These are phyloP conservation scores for Kluyveromyces wickerhamii DNA, from an alignment of 805 yeast species.

Conservation along the genomic window DNA sequence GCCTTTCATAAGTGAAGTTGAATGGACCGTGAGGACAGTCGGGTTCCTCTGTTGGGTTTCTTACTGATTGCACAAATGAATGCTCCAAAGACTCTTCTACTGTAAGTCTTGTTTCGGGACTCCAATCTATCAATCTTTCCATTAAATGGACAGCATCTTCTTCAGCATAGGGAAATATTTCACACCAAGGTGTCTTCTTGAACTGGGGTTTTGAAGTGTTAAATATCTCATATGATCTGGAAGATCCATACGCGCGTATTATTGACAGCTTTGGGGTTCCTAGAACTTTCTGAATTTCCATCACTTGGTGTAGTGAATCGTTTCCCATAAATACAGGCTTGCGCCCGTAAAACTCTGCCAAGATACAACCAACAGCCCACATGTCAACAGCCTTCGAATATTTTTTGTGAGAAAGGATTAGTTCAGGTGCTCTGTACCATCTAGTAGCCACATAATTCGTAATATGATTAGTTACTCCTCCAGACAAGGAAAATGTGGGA, in stretches of 20 bases:
- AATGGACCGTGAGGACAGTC: conserved; percentile 39
- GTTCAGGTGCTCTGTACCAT: conserved; percentile 94
- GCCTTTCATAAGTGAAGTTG: conserved; percentile 60
- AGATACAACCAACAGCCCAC: conserved; percentile 92
- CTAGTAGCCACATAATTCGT: conserved; percentile 89
- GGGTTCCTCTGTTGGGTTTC: conserved; percentile 52
- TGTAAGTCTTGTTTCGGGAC: conserved; percentile 42
- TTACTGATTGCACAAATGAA: conserved; percentile 43
- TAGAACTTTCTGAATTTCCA: conserved; percentile 55
- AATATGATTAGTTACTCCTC: conserved; percentile 38
- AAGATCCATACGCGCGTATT: conserved; percentile 37
- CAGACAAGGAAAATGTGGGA: conserved; percentile 23
- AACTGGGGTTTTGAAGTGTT: conserved; percentile 37
- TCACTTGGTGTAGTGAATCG: conserved; percentile 62
- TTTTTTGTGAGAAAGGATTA: conserved; percentile 50
- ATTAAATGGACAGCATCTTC: conserved; percentile 45
- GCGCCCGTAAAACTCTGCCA: conserved; percentile 78
- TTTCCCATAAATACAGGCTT: conserved; percentile 74
- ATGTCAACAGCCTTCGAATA: conserved; percentile 72
- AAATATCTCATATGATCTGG: conserved; percentile 40
- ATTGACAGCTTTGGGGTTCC: conserved; percentile 59
- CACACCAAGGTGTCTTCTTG: conserved; percentile 39
- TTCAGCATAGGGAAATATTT: conserved; percentile 57
- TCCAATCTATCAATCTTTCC: conserved; percentile 55
- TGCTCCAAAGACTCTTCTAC: conserved; percentile 54